These are phyloP conservation scores for Lophium mytilinum DNA, from an alignment of 495 filamentous ascomycete species.

Conservation along the genomic window DNA sequence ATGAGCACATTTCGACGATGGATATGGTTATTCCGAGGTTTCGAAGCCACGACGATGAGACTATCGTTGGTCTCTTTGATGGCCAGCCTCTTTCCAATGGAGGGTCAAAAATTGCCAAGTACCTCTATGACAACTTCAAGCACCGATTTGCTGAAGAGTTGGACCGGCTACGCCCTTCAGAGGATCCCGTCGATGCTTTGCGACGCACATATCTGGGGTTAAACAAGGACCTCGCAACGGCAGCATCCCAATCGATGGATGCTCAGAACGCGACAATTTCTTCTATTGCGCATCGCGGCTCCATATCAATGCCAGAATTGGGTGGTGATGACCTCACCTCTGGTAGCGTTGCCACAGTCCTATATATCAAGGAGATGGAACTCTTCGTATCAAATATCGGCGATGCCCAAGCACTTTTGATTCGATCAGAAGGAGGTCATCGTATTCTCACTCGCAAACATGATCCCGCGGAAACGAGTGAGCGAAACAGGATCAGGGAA, in stretches of 20 bases:
- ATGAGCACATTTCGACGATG: conserved; percentile 93
- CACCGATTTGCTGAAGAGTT: conserved; percentile 76
- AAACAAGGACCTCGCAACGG: conserved; percentile 88
- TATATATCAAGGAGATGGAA: conserved; percentile 82
- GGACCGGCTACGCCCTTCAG: conserved; percentile 54
- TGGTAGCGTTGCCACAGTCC: conserved; percentile 83
- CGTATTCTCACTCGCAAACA: conserved; percentile 81
- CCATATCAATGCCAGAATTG: conserved; percentile 59
- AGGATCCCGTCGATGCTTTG: conserved; percentile 75
- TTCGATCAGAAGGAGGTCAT: conserved; percentile 74
- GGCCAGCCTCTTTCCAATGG: conserved; percentile 75
- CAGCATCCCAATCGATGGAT: conserved; percentile 75
- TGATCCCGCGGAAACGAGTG: conserved; percentile 74
- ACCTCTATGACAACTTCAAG: conserved; percentile 87
- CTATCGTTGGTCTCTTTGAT: conserved; percentile 88
- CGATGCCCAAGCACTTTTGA: conserved; percentile 88
- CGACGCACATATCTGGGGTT: conserved; percentile 77
- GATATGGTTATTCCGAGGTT: conserved; percentile 94
- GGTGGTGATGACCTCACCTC: conserved; percentile 81
- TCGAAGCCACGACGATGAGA: conserved; percentile 84
- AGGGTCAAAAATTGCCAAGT: conserved; percentile 93
- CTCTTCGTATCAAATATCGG: conserved; percentile 93
- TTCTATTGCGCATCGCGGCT: conserved; percentile 55
- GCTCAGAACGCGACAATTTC: conserved; percentile 43
- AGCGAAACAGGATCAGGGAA: conserved; percentile 83